Evolutionary conservation across 1,284 basidiomycete genomes (phyloP).

Genomic region (Erythrobasidium hasegawianum): DNA sequence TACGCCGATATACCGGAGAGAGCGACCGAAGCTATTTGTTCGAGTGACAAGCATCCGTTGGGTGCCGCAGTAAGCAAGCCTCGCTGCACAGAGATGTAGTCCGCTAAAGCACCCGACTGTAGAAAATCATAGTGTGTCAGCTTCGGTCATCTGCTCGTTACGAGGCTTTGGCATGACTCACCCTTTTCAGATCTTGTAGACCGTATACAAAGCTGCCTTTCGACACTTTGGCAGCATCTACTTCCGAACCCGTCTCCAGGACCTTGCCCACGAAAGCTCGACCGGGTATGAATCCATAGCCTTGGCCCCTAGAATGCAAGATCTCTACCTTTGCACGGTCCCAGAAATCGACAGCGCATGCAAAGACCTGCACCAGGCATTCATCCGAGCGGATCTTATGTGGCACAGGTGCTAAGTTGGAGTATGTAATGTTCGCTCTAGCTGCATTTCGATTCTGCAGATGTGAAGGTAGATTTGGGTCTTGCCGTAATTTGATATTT

Average conservation of each 20-base stretch:
- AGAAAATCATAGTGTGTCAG: background rate
- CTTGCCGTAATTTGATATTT: slow-evolving; percentile 13
- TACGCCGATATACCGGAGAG: slow-evolving; percentile 49
- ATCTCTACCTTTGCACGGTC: slow-evolving; percentile 47
- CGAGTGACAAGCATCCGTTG: slow-evolving; percentile 47
- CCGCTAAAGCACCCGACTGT: slow-evolving; percentile 50
- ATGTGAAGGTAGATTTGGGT: slow-evolving; percentile 22
- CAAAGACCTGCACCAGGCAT: slow-evolving; percentile 50
- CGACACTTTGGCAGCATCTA: slow-evolving; percentile 40
- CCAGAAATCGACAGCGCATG: slow-evolving; percentile 49
- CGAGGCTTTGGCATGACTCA: slow-evolving; percentile 16
- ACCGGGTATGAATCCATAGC: slow-evolving; percentile 50
- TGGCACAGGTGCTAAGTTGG: slow-evolving; percentile 42
- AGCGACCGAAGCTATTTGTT: slow-evolving; percentile 51
- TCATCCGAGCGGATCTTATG: slow-evolving; percentile 49
- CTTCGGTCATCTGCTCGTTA: background rate
- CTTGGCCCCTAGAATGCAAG: slow-evolving; percentile 35
- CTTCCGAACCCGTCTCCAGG: slow-evolving; percentile 47
- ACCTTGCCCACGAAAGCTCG: slow-evolving; percentile 51
- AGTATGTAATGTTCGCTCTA: slow-evolving; percentile 23
- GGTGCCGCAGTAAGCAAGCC: slow-evolving; percentile 50
- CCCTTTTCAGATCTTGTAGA: slow-evolving; percentile 48
- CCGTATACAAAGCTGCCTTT: slow-evolving; percentile 52
- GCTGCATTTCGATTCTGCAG: background rate
- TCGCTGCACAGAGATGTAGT: slow-evolving; percentile 49